Percentiles rank a stretch among this genome's conserved stretches.
Conservation (phyloP, 129 eudicot genomes). For the Helianthus tuberosus region DNA sequence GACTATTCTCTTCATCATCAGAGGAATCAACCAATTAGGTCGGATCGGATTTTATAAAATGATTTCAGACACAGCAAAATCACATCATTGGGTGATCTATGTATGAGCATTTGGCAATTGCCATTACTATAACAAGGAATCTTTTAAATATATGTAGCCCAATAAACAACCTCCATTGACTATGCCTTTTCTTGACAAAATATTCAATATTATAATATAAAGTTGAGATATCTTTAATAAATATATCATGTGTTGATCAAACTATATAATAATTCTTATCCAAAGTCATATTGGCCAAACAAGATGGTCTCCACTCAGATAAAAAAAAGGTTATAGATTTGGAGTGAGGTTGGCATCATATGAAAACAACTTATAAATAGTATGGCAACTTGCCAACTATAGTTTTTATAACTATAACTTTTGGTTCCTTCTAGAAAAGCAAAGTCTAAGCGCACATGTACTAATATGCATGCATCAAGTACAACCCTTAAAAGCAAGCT, state of each 20-base stretch:
- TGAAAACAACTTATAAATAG: slow-evolving; percentile 23
- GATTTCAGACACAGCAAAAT: slow-evolving; percentile 6
- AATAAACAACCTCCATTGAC: slow-evolving; percentile 33
- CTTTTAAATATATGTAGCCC: slow-evolving; percentile 23
- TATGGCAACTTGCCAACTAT: slow-evolving; percentile 30
- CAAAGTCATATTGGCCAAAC: slow-evolving; percentile 37
- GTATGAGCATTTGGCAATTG: slow-evolving; percentile 27
- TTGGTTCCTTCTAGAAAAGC: slow-evolving; percentile 18
- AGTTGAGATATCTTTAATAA: slow-evolving; percentile 16
- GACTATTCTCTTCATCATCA: background rate
- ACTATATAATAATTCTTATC: slow-evolving; percentile 17
- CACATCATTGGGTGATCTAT: slow-evolving; percentile 24
- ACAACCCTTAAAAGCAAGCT: slow-evolving; percentile 7
- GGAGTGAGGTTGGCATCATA: slow-evolving; percentile 31
- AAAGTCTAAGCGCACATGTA: slow-evolving; percentile 14
- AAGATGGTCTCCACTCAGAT: slow-evolving; percentile 33
- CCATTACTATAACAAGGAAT: slow-evolving; percentile 37
- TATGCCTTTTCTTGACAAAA: slow-evolving; percentile 22
- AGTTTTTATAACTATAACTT: slow-evolving; percentile 11
- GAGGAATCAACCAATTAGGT: slow-evolving; percentile 26
- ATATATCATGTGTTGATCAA: slow-evolving; percentile 4
- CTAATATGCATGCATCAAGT: background rate
- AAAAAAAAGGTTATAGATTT: slow-evolving; percentile 25
- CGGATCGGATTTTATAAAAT: background rate
- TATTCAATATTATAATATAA: slow-evolving; percentile 9